Evolutionary conservation across 2,329 filamentous ascomycete genomes (phyloP), one percentile per base, ranked within the genome.

Genomic region (Pseudocercospora macadamiae): DNA sequence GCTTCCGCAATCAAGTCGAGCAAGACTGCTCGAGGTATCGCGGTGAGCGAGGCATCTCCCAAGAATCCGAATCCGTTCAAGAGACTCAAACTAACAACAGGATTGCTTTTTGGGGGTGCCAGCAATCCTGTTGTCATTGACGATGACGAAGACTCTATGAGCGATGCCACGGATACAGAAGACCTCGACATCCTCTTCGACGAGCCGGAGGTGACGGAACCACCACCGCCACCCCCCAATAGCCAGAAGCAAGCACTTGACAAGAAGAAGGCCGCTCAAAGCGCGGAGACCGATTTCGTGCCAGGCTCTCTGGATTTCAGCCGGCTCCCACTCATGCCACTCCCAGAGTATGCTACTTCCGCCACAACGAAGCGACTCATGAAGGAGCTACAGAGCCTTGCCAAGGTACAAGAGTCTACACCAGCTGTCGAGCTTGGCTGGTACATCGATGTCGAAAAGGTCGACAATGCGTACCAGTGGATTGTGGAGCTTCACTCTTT

Each of bases 401-500:
- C 89, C 30, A 83, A 84, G 58, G 74, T 86, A 1, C 92, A 96
- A 70, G 73, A 82, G 1, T 77, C 72, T 9, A 85, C 82, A 1
- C 82, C 85, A 0, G 71, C 84, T 1, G 82, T 87, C 59, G 83
- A 89, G 59, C 81, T 96, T 0, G 93, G 93, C 14, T 96, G 92
- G 91, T 91, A 91, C 69, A 86, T 96, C 55, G 84, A 96, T 68
- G 76, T 82, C 12, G 77, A 79, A 4, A 82, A 84, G 51, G 78
- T 93, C 34, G 82, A 78, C 19, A 96, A 93, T 68, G 81, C 92
- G 62, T 96, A 95, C 69, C 91, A 96, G 69, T 96, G 92, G 92
- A 91, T 96, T 59, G 86, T 96, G 4, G 90, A 96, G 72, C 78
- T 97, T 1, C 93, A 96, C 72, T 90, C 88, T 42, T 96, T 96